A percentile compares a stretch with the other conserved stretches of the same genome.
phyloP scores from a whole-genome alignment of 139 green algal species.

The Medakamo hakoo region DNA sequence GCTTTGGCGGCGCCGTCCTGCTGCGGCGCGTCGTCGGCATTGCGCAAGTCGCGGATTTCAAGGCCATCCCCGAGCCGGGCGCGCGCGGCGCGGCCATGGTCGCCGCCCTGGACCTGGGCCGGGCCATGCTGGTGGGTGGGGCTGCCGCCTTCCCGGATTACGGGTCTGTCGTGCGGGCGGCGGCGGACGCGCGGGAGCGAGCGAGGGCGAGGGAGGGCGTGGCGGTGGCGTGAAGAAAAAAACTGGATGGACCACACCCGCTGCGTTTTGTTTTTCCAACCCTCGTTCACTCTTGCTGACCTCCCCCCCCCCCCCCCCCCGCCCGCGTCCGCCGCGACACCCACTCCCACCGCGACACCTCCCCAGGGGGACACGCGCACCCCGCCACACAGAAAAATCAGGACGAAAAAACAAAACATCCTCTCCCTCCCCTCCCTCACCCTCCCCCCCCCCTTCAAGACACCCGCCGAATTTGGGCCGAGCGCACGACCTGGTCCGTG shows the following conservation, averaged over 20 bases:
- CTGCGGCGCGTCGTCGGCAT: slow-evolving; percentile 81
- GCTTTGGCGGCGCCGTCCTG: slow-evolving; percentile 47
- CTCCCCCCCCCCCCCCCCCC: too few relatives aligned
- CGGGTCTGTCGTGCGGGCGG: not conserved
- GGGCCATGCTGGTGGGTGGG: not conserved
- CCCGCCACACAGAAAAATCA: too few relatives aligned
- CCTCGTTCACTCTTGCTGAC: too few relatives aligned
- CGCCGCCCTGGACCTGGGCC: not conserved
- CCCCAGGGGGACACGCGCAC: too few relatives aligned
- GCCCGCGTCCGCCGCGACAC: too few relatives aligned
- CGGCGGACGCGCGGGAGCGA: too few relatives aligned
- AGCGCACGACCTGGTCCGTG: slow-evolving; percentile 25
- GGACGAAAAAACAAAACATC: too few relatives aligned
- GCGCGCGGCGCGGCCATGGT: not conserved
- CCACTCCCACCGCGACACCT: too few relatives aligned
- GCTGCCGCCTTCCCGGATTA: not conserved
- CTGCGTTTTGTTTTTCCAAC: not conserved
- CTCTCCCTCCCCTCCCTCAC: too few relatives aligned
- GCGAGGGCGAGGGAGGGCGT: not conserved
- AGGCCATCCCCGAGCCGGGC: slow-evolving; percentile 52
- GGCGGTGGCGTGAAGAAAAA: not conserved
- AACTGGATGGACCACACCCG: too few relatives aligned
- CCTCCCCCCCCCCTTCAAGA: not conserved
- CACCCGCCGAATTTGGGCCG: slow-evolving; percentile 43
- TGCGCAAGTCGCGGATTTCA: slow-evolving; percentile 83